Conservation (phyloP, 305 asterid genomes). For the Caryopteris hybrid region DNA sequence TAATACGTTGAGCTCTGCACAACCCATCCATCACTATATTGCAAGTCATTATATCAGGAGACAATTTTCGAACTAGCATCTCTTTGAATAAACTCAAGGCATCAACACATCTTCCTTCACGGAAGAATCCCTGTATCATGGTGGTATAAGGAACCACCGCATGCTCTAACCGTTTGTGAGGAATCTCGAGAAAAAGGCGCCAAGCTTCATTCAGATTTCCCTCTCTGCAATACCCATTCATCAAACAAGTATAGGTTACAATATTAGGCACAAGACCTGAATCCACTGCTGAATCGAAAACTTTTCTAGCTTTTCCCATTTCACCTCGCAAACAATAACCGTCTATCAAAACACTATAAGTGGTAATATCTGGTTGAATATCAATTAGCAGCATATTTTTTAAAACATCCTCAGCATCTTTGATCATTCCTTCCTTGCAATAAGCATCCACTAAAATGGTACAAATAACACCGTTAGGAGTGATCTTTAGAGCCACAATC, state of each 20-base stretch:
- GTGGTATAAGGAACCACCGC: not conserved
- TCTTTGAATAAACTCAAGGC: not conserved
- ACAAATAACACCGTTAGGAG: too few relatives aligned
- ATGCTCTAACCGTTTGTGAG: not conserved
- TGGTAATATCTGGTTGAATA: not conserved
- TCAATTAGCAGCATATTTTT: not conserved
- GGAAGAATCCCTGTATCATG: slow-evolving; percentile 4
- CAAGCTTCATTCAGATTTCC: too few relatives aligned
- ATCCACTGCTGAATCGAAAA: not conserved
- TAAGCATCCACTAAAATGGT: too few relatives aligned
- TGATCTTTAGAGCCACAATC: too few relatives aligned
- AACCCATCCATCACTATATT: too few relatives aligned
- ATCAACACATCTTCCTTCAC: not conserved
- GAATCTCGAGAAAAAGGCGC: not conserved
- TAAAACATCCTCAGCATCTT: too few relatives aligned
- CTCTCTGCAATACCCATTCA: too few relatives aligned
- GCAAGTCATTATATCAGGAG: too few relatives aligned
- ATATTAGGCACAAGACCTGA: not conserved
- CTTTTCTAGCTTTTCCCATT: not conserved
- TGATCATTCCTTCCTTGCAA: too few relatives aligned
- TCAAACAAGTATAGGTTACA: not conserved
- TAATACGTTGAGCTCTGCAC: too few relatives aligned
- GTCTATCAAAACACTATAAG: not conserved
- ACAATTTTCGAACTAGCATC: too few relatives aligned
- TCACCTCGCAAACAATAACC: slow-evolving; percentile 5